phyloP scores from a whole-genome alignment of 179 eudicot species.

The Gypsophila paniculata region DNA sequence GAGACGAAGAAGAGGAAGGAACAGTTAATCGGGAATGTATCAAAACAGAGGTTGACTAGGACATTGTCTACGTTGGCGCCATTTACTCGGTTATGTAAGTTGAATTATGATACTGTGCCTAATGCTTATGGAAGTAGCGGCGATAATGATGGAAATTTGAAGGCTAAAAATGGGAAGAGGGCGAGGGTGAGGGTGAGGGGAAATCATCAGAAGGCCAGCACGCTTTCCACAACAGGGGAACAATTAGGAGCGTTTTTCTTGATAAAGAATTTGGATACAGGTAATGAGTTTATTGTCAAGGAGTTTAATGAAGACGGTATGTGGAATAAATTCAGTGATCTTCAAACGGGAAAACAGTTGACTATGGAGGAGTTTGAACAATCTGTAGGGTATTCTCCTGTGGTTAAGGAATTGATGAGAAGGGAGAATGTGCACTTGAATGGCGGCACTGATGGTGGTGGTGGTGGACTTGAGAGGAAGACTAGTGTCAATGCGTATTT shows the following conservation, averaged over 20 bases:
- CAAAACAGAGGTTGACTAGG: slow-evolving; percentile 67
- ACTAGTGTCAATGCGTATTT: slow-evolving; percentile 30
- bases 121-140: not conserved
- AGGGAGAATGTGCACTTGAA: slow-evolving; percentile 29
- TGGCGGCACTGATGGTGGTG: slow-evolving; percentile 20
- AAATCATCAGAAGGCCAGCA: slow-evolving; percentile 20
- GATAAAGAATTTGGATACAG: slow-evolving; percentile 84
- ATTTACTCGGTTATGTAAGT: slow-evolving; percentile 23
- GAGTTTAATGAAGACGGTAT: slow-evolving; percentile 74
- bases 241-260: slow-evolving; percentile 58
- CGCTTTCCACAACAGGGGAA: slow-evolving; percentile 8
- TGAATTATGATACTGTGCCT: slow-evolving; percentile 11
- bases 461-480: slow-evolving; percentile 33
- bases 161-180: slow-evolving; percentile 4
- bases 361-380: slow-evolving; percentile 93
- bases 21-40: slow-evolving; percentile 51
- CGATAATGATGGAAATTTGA: not conserved
- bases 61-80: slow-evolving; percentile 45
- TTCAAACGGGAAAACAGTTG: slow-evolving; percentile 77
- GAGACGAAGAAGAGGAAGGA: slow-evolving; percentile 53
- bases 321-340: slow-evolving; percentile 81
- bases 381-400: slow-evolving; percentile 71
- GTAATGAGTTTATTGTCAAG: slow-evolving; percentile 83
- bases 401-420: slow-evolving; percentile 81
- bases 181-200: not conserved